Base-by-base conservation (phyloP, 2,329 filamentous ascomycete species). In the Hypomyces perniciosus region DNA sequence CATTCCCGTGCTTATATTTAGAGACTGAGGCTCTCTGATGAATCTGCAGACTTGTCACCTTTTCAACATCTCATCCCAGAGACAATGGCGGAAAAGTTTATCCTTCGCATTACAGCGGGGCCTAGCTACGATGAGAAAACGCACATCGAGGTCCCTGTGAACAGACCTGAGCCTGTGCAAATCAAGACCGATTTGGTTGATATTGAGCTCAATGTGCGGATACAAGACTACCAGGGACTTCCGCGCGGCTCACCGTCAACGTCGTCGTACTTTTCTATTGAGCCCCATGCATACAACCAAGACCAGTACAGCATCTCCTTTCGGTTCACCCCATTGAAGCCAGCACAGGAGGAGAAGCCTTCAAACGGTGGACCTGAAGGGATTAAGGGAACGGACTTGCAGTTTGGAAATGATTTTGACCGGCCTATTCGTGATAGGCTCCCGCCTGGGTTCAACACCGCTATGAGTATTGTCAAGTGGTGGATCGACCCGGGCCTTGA, bases 371-470 rank as follows among this genome's bases (percentile, higher is more conserved):
- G 51, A 5, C 5, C 26, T n/a, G 53, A 68, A 68, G 77, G 78
- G 34, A 83, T 95, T 51, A 75, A 76, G 3, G 90, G 82, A 41
- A 69, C 80, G 28, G 84, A 95, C 55, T 75, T 99, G 3, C 83
- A 96, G 48, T 96, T 96, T 61, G 93, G 92, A 39, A 97, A 97
- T 67, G 90, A 96, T 73, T 96, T 97, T 65, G 91, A 96, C 63
- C 81, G 87, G 46, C 89, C 93, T 0, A 93, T 99, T 59, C 81
- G 90, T 30, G 86, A 96, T 64, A 81, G 84, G 12, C 75, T 99
- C 2, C 92, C 93, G 0, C 88, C 89, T 0, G 90, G 92, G 0
- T 95, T 96, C 68, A 83, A 82, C 63, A 85, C 88, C 8, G 91
- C 90, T 0, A 83, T 96, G 68, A 84, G 83, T 47, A 85, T 96